Evolutionary conservation across 495 filamentous ascomycete genomes (phyloP), one percentile per base, ranked within the genome.

Genomic region (Hamigera avellanea): DNA sequence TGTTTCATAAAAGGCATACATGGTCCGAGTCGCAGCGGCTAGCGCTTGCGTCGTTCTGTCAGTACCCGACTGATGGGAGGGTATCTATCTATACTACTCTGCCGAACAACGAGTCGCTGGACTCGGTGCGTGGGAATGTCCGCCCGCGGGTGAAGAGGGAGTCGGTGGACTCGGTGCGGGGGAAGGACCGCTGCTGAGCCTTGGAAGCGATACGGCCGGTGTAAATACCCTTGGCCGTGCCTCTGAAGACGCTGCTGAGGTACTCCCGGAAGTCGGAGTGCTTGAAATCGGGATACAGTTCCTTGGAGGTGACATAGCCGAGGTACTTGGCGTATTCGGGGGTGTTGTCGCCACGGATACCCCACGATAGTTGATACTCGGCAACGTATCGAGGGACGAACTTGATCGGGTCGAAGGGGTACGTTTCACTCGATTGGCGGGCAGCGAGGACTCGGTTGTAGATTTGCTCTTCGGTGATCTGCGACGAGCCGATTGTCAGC

Each of bases 301-400:
- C 71, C 41, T 67, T 66, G 14, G 64, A 61, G 36, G 66, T 58
- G 29, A 76, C 33, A 46, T 76, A 78, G 6, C 75, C 74, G 7
- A 80, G 57, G 45, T 77, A 76, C 39, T 63, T 64, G 19, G 73
- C 74, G 39, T 64, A 64, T 36, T 73, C 70, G 0, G 67, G 69
- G 32, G 59, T 69, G 46, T 78, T 76, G 36, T 79, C 74, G 15
- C 64, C 66, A 12, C 73, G 64, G 19, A 77, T 50, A 21, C 61
- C 64, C 66, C 66, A 70, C 0, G 63, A 67, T 33, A 68, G 50
- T 35, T 64, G 50, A 40, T 76, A 75, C 41, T 77, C 58, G 39
- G 62, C 54, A 12, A 63, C 40, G 15, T 61, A 58, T 1, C 60
- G 52, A 12, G 56, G 48, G 31, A 70, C 55, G 41, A 65, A 59